These are phyloP conservation scores for Dactylellina leptospora DNA, from an alignment of 2,329 filamentous ascomycete species.

Conservation along the genomic window DNA sequence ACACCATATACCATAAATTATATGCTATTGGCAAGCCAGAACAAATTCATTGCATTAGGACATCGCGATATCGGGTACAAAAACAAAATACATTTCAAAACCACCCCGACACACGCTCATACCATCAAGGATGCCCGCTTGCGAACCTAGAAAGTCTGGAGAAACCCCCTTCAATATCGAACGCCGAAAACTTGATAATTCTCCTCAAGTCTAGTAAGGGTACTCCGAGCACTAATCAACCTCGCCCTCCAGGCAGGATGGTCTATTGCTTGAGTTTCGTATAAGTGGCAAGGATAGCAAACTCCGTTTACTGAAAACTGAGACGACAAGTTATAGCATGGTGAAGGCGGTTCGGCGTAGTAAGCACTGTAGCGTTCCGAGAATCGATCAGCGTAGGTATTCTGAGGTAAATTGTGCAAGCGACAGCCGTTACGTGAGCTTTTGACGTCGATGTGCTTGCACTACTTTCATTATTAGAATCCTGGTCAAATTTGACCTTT, in stretches of 20 bases:
- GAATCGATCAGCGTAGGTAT: conserved; percentile 5
- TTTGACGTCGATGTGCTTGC: conserved; percentile 35
- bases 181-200: conserved; percentile 13
- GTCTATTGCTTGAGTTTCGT: background rate
- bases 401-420: background rate
- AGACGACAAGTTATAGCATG: conserved; percentile 5
- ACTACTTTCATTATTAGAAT: conserved; percentile 6
- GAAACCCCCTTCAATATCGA: background rate
- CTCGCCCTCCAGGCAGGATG: conserved; percentile 16
- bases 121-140: too few species aligned
- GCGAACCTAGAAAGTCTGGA: too few species aligned
- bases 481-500: too few species aligned
- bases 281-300: conserved; percentile 30
- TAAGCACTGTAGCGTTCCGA: conserved; percentile 26
- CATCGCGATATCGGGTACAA: too few species aligned
- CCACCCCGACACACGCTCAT: too few species aligned
- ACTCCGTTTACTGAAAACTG: background rate
- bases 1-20: too few species aligned
- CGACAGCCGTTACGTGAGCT: conserved; percentile 19
- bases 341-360: conserved; percentile 25
- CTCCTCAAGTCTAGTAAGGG: conserved; percentile 1
- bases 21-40: too few species aligned
- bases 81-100: too few species aligned
- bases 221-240: background rate
- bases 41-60: too few species aligned